Conservation (phyloP, 495 filamentous ascomycete species). For the Antarctomyces pellizariae region DNA sequence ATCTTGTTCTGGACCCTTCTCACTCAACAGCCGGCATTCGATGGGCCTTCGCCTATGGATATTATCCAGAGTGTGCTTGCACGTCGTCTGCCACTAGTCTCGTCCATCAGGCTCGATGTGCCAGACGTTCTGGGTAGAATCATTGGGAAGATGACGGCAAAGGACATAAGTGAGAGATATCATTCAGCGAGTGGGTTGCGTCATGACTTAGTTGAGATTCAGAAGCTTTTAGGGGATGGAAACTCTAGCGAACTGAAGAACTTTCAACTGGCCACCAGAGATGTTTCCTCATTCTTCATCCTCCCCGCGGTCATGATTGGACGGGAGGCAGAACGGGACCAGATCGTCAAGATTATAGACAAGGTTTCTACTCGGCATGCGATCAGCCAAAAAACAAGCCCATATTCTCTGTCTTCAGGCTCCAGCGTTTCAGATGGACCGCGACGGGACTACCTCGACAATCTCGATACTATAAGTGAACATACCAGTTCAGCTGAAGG, state of each 20-base stretch:
- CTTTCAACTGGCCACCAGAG: constrained; percentile 48
- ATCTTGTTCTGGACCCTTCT: constrained; percentile 72
- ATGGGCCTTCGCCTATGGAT: constrained; percentile 55
- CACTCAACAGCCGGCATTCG: constrained; percentile 52
- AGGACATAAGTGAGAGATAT: constrained; percentile 63
- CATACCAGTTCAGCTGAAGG: constrained; percentile 24
- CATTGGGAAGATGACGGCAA: constrained; percentile 76
- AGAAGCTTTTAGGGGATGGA: constrained; percentile 49
- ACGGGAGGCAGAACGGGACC: constrained; percentile 41
- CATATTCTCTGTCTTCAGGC: constrained; percentile 23
- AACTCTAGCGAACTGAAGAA: constrained; percentile 40
- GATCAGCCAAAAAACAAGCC: constrained; percentile 20
- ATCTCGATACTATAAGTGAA: constrained; percentile 25
- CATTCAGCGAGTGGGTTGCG: constrained; percentile 63
- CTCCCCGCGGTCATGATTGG: constrained; percentile 63
- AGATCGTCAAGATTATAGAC: constrained; percentile 48
- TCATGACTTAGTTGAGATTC: constrained; percentile 45
- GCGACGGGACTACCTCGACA: constrained; percentile 24
- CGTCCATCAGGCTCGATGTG: constrained; percentile 49
- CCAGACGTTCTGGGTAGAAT: constrained; percentile 60
- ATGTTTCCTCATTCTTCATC: constrained; percentile 71
- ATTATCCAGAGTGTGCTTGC: constrained; percentile 70
- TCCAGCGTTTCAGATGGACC: constrained; percentile 29
- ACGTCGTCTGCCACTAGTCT: constrained; percentile 48
- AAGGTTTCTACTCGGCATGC: constrained; percentile 37